Percentiles rank a stretch among this genome's conserved stretches.
Evolutionary conservation across 257 asterid genomes (phyloP).

Genomic region (Petrea volubilis): DNA sequence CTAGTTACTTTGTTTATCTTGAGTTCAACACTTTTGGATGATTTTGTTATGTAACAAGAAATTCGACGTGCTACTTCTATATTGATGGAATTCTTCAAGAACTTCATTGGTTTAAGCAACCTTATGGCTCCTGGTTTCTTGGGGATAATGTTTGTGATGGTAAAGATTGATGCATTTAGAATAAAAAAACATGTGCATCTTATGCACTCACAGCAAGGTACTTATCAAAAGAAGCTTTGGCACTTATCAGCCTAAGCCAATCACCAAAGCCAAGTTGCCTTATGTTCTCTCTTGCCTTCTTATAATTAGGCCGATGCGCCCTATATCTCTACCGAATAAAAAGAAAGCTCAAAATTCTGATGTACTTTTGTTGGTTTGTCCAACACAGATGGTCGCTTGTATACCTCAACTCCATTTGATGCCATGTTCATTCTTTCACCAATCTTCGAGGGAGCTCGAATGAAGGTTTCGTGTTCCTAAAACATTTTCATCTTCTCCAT

Average conservation of each 20-base stretch:
- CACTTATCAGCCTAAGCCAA: not conserved
- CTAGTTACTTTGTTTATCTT: not conserved
- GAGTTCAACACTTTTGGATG: not conserved
- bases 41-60: constrained; percentile 44
- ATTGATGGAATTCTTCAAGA: constrained; percentile 65
- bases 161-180: constrained; percentile 29
- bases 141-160: constrained; percentile 96
- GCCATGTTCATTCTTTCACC: constrained; percentile 91
- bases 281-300: too few relatives aligned
- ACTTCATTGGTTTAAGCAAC: constrained; percentile 88
- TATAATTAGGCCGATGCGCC: too few relatives aligned
- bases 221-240: constrained; percentile 1
- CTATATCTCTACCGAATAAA: not conserved
- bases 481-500: not conserved
- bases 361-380: constrained; percentile 10
- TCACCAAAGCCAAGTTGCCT: not conserved
- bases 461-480: constrained; percentile 74
- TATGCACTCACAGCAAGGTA: not conserved
- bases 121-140: constrained; percentile 92
- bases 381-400: constrained; percentile 75
- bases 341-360: constrained; percentile 20
- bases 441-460: constrained; percentile 87
- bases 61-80: constrained; percentile 53
- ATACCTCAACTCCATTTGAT: constrained; percentile 86
- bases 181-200: constrained; percentile 1